A percentile compares a stretch with the other conserved stretches of the same genome.
Conservation (phyloP, 2,329 filamentous ascomycete species). For the Myriosclerotinia curreyana region DNA sequence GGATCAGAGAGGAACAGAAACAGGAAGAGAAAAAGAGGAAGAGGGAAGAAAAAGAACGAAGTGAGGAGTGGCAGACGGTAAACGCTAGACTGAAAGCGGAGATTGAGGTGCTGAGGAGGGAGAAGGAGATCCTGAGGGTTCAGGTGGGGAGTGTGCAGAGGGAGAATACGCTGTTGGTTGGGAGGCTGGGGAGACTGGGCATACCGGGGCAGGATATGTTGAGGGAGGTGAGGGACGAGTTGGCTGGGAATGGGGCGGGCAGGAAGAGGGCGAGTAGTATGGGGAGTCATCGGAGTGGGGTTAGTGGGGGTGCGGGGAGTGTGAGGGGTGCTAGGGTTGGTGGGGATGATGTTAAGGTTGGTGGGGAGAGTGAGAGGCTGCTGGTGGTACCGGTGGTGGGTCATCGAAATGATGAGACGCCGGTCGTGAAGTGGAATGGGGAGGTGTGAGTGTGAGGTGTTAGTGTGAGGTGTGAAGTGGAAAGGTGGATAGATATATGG, state of each 20-base stretch:
- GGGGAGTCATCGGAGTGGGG: constrained; percentile 20
- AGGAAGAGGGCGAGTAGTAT: constrained; percentile 32
- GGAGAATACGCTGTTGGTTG: constrained; percentile 58
- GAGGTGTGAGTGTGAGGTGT: background rate
- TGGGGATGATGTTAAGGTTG: background rate
- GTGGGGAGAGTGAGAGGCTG: background rate
- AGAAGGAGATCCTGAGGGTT: constrained; percentile 53
- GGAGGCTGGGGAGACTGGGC: constrained; percentile 49
- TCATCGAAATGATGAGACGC: background rate
- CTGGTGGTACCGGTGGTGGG: background rate
- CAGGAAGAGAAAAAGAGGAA: constrained; percentile 52
- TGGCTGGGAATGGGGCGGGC: constrained; percentile 20
- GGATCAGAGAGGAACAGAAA: constrained; percentile 60
- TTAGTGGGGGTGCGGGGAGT: background rate
- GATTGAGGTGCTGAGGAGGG: constrained; percentile 53
- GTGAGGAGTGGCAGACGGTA: constrained; percentile 46
- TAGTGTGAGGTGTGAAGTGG: background rate
- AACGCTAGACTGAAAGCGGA: constrained; percentile 50
- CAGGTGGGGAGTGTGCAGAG: constrained; percentile 57
- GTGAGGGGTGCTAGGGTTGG: background rate
- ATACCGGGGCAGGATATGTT: constrained; percentile 35
- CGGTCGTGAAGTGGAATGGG: background rate
- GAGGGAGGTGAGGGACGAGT: constrained; percentile 32
- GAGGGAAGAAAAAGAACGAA: constrained; percentile 53
- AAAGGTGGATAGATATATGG: no score